Percentiles rank a stretch among this genome's conserved stretches.
These are phyloP conservation scores for Nephelium lappaceum DNA, from an alignment of 345 rosid species.

Conservation along the genomic window DNA sequence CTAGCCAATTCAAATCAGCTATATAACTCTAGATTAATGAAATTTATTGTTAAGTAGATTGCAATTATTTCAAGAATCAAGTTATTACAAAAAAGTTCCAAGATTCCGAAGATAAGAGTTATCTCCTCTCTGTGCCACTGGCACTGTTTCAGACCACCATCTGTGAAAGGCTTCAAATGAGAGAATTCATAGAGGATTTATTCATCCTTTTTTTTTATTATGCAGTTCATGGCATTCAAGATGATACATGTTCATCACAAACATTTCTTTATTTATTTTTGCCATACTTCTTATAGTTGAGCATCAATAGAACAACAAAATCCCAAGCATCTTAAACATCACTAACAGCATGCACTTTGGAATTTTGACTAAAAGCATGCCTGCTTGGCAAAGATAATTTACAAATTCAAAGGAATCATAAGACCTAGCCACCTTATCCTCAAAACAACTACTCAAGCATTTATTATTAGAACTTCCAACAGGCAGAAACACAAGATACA, in stretches of 20 bases:
- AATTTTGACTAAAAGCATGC: background rate
- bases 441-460: constrained; percentile 4
- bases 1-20: background rate
- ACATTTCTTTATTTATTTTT: background rate
- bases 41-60: background rate
- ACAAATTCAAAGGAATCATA: background rate
- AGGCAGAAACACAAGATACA: background rate
- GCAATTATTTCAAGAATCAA: background rate
- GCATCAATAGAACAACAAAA: background rate
- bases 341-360: background rate
- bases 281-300: background rate
- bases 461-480: background rate
- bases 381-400: background rate
- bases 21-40: background rate
- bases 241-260: background rate
- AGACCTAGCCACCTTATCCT: background rate
- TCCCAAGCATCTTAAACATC: background rate
- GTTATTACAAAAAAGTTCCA: background rate
- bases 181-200: background rate
- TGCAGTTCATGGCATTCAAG: background rate
- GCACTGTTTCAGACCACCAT: background rate
- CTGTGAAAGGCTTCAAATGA: background rate
- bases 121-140: background rate
- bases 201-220: background rate
- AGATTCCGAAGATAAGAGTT: background rate